phyloP scores from a whole-genome alignment of 2,329 filamentous ascomycete species.

The Drechslerella dactyloides region DNA sequence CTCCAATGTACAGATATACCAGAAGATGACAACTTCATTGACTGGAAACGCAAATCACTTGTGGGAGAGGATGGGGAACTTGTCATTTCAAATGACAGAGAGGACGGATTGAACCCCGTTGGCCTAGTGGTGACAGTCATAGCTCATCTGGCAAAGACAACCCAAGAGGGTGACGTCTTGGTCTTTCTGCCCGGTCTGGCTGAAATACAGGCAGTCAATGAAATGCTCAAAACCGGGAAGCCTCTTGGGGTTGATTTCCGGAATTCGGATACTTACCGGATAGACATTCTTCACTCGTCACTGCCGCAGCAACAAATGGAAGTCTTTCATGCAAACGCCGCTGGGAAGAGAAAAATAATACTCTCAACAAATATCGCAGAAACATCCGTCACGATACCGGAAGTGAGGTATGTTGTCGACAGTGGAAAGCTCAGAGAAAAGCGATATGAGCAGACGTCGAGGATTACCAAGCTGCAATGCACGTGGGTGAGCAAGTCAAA shows the following conservation, averaged over 20 bases:
- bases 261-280: conserved; percentile 58
- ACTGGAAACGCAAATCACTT: conserved; percentile 58
- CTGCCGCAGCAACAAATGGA: conserved; percentile 60
- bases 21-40: conserved; percentile 56
- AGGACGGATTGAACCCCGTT: conserved; percentile 59
- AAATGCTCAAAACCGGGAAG: conserved; percentile 57
- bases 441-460: conserved; percentile 59
- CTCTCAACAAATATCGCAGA: conserved; percentile 64
- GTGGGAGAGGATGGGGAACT: conserved; percentile 54
- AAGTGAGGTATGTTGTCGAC: conserved; percentile 63
- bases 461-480: conserved; percentile 58
- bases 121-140: conserved; percentile 60
- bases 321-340: conserved; percentile 59
- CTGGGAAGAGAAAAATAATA: conserved; percentile 62
- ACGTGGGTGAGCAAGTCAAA: conserved; percentile 63
- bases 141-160: conserved; percentile 61
- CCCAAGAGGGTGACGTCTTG: conserved; percentile 60
- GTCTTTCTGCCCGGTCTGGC: conserved; percentile 61
- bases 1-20: conserved; percentile 24
- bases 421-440: conserved; percentile 58
- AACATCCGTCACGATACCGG: conserved; percentile 63
- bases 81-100: conserved; percentile 55
- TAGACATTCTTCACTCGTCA: conserved; percentile 62
- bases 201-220: conserved; percentile 56
- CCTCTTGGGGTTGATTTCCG: conserved; percentile 60